Percentiles rank a stretch among this genome's conserved stretches.
phyloP scores from a whole-genome alignment of 108 stramenopile genomes.

The Mediolabrus comicus region DNA sequence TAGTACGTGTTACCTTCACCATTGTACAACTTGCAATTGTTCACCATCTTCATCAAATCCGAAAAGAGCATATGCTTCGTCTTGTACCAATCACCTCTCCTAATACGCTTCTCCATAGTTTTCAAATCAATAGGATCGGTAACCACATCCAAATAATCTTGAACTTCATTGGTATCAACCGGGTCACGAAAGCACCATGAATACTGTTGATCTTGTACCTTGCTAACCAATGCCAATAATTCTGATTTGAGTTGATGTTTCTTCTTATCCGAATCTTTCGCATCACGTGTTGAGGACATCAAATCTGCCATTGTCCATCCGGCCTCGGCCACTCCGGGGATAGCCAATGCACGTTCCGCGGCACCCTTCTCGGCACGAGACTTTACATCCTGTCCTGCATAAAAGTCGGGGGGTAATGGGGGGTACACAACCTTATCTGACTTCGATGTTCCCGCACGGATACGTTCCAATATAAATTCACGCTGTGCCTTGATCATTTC shows the following conservation, averaged over 20 bases:
- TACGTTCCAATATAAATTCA: constrained; percentile 61
- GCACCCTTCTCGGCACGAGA: constrained; percentile 40
- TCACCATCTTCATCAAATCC: constrained; percentile 91
- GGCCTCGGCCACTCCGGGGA: constrained; percentile 90
- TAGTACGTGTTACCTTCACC: constrained; percentile 70
- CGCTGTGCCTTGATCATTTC: constrained; percentile 83
- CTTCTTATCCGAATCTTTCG: constrained; percentile 75
- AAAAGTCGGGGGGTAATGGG: constrained; percentile 61
- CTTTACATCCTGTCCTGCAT: constrained; percentile 42
- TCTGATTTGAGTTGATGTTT: constrained; percentile 70
- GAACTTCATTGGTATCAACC: constrained; percentile 82
- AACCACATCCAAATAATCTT: constrained; percentile 88
- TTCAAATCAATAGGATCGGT: constrained; percentile 88
- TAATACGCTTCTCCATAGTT: constrained; percentile 82
- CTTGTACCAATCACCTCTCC: constrained; percentile 84
- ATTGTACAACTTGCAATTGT: constrained; percentile 94
- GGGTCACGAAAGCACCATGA: constrained; percentile 95
- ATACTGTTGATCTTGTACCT: constrained; percentile 86
- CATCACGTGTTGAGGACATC: constrained; percentile 54
- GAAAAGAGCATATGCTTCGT: constrained; percentile 74
- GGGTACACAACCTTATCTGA: constrained; percentile 67
- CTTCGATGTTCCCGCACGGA: constrained; percentile 50
- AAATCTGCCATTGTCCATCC: constrained; percentile 92
- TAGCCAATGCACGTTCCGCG: constrained; percentile 70
- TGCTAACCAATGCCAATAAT: constrained; percentile 64